Conservation (phyloP, 805 yeast species). For the Yamadazyma sp. region DNA sequence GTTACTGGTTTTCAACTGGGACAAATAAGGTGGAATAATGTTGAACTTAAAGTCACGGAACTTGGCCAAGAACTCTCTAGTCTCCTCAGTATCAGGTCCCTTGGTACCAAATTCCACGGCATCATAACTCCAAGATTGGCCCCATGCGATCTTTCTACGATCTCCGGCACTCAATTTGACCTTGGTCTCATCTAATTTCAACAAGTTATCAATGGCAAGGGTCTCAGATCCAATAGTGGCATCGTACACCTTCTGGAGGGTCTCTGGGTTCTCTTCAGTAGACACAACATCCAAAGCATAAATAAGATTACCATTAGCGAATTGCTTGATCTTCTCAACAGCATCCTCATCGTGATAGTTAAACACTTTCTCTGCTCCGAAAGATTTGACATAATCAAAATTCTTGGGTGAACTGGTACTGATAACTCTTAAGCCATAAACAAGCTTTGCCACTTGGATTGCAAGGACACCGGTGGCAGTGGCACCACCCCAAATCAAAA, state of each 20-base stretch:
- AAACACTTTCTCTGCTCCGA: too few species aligned
- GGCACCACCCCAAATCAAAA: too few species aligned
- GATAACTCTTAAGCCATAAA: too few species aligned
- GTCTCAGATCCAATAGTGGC: constrained; percentile 14
- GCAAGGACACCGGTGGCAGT: too few species aligned
- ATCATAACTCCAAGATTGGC: background rate
- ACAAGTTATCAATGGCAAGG: constrained; percentile 16
- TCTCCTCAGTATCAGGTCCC: background rate
- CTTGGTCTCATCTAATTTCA: background rate
- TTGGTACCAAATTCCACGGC: background rate
- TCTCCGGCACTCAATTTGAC: background rate
- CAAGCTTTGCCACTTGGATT: too few species aligned
- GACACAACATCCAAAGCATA: too few species aligned
- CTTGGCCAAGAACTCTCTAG: background rate
- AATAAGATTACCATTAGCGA: too few species aligned
- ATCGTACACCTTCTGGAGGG: constrained; percentile 20
- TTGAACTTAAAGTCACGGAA: constrained; percentile 7
- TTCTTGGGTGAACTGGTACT: too few species aligned
- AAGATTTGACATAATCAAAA: too few species aligned
- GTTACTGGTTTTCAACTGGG: constrained; percentile 19
- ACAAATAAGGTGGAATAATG: constrained; percentile 20
- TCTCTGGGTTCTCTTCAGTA: too few species aligned
- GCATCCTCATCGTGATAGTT: too few species aligned
- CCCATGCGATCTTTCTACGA: constrained; percentile 1
- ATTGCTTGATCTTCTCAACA: too few species aligned